Conservation (phyloP, 2,329 filamentous ascomycete genomes). For the Trichophyton simii region DNA sequence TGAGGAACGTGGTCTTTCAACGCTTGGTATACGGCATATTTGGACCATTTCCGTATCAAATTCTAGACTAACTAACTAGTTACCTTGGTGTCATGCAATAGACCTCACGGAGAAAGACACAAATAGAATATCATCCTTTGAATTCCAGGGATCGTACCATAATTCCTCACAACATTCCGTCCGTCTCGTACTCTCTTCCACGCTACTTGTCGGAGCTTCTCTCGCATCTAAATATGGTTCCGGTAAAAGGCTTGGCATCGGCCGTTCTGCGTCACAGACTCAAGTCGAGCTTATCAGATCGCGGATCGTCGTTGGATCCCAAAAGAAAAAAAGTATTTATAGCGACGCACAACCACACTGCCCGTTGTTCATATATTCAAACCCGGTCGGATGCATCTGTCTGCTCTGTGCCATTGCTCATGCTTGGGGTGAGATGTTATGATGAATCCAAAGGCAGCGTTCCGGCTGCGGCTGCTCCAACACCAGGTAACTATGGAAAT, state of each 20-base stretch:
- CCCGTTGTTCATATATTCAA: background rate
- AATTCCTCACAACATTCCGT: no score
- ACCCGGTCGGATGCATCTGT: background rate
- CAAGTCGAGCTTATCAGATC: background rate
- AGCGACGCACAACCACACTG: background rate
- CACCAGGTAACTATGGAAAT: constrained; percentile 5
- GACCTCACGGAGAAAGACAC: no score
- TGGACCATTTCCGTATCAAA: no score
- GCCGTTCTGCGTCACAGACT: background rate
- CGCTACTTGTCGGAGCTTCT: no score
- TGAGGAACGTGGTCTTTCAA: background rate
- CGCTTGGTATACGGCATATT: background rate
- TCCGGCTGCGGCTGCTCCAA: constrained; percentile 7
- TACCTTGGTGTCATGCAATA: no score
- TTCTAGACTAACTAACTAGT: no score
- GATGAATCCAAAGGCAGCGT: constrained; percentile 9
- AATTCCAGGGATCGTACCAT: no score
- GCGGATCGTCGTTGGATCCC: background rate
- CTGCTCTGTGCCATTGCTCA: background rate
- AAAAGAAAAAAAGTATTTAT: background rate
- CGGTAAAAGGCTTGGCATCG: background rate
- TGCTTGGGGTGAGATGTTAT: background rate
- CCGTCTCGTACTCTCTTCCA: no score
- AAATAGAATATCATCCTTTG: no score
- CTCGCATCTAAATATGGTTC: background rate